Evolutionary conservation across 2,329 filamentous ascomycete genomes (phyloP), one percentile per base, ranked within the genome.

Genomic region (Incumbomyces delicatus): DNA sequence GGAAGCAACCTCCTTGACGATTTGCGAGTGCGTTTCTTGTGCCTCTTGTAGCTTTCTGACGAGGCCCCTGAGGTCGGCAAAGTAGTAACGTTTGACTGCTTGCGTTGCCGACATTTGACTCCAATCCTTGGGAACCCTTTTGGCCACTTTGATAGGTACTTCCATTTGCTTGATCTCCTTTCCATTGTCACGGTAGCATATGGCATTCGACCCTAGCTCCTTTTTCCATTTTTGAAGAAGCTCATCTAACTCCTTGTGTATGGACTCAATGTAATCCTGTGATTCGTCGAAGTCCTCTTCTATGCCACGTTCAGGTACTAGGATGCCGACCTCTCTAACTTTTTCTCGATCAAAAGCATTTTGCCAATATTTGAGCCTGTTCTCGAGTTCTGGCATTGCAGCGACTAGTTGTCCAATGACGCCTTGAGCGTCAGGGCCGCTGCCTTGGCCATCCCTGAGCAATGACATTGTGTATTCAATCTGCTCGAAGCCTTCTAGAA

Each of bases 121-220:
- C 89, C 92, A 98, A 57, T 72, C 78, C 54, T 84, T 84, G 0
- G 92, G 92, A 2, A 98, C 69, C 48, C 67, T 80, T 64, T 94
- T 95, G 60, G 86, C 71, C 1, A 71, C 69, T 64, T 92, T 94
- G 59, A 77, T 70, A 0, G 92, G 90, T 0, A 87, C 83, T 63
- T 98, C 92, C 10, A 98, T 74, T 66, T 98, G 90, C 66, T 94
- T 96, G 44, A 98, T 87, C 60, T 98, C 92, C 63, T 98, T 98
- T 51, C 92, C 92, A 6, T 94, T 84, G 60, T 96, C 87, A 22
- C 80, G 80, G 57, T 81, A 92, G 60, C 81, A 81, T 51, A 90
- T 75, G 0, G 76, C 75, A 54, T 76, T 84, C 49, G 83, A 87
- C 50, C 83, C 85, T 3, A 95, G 71, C 36, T 88, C 78, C 30